A percentile compares a stretch with the other conserved stretches of the same genome.
Evolutionary conservation across 2,329 filamentous ascomycete species (phyloP).

Genomic region (Sclerotinia borealis): DNA sequence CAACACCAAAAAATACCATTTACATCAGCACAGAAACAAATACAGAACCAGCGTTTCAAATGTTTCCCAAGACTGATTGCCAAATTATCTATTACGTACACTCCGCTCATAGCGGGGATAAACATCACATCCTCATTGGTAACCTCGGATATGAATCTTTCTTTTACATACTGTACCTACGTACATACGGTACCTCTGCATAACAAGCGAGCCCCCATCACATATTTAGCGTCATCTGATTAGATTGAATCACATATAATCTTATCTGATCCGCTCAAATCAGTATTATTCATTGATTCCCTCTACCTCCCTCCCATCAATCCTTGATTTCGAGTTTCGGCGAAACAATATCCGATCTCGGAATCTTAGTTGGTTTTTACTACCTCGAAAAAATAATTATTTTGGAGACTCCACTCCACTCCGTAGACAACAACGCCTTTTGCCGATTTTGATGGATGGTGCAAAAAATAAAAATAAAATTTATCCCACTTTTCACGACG

Average conservation of each 20-base stretch:
- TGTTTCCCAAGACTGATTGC: too few relatives aligned
- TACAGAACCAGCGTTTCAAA: too few relatives aligned
- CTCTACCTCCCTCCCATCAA: too few relatives aligned
- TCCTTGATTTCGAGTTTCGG: neutral
- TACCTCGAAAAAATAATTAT: neutral
- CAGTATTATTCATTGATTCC: too few relatives aligned
- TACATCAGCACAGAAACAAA: too few relatives aligned
- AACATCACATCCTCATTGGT: neutral
- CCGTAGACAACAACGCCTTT: too few relatives aligned
- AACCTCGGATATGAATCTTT: neutral
- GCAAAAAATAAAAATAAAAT: too few relatives aligned
- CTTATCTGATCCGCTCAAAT: slow-evolving; percentile 8
- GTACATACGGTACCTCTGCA: too few relatives aligned
- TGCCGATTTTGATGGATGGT: neutral
- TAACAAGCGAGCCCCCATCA: neutral
- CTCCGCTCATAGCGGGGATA: neutral
- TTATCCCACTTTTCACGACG: slow-evolving; percentile 4
- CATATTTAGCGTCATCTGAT: slow-evolving; percentile 11
- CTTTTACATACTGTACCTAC: too few relatives aligned
- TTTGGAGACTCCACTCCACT: too few relatives aligned
- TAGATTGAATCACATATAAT: neutral
- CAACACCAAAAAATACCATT: too few relatives aligned
- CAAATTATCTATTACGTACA: slow-evolving; percentile 1
- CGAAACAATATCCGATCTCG: neutral
- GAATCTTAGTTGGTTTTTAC: neutral